Evolutionary conservation across 2,329 filamentous ascomycete genomes (phyloP), one percentile per base, ranked within the genome.

Genomic region (Neonectria sp.): DNA sequence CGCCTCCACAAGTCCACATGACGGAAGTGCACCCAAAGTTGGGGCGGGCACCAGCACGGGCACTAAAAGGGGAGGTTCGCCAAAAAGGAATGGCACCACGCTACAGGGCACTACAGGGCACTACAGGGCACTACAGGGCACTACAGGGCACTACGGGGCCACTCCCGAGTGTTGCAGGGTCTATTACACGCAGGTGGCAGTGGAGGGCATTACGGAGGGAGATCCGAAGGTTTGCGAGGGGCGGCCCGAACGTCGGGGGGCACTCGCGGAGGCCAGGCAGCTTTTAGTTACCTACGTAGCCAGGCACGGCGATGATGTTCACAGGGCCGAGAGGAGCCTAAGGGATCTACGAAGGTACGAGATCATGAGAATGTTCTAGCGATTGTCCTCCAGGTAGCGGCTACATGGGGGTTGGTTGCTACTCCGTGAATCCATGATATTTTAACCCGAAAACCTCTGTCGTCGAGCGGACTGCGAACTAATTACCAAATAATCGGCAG

Each of bases 161-260:
- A 53, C 29, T 53, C 31, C 51, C 51, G 31, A 35, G 31, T 9
- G 21, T 27, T 35, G 31, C 43, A 59, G 43, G 25, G 25, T 12
- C 49, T 21, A n/a, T 25, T n/a, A 29, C 6, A 43, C 25, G 27
- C 27, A 37, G 55, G n/a, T 45, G 52, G 37, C 37, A 24, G 35
- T 40, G 49, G 48, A 59, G 27, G 43, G 27, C 9, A 27, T 11
- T 51, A 27, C 46, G 31, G 35, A n/a, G 46, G 24, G 31, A 48
- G 40, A 33, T 45, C 33, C n/a, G 25, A 25, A 65, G 29, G 43
- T 64, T 45, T 49, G 31, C 27, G 29, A 21, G 57, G 45, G 45
- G 57, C 63, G 57, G 57, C 52, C 63, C 57, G 57, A 52, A 60
- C n/a, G 56, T 55, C 24, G 62, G 37, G 37, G 17, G 57, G 35